These are phyloP conservation scores for Sporothrix inflata DNA, from an alignment of 2,329 filamentous ascomycete genomes.

Conservation along the genomic window DNA sequence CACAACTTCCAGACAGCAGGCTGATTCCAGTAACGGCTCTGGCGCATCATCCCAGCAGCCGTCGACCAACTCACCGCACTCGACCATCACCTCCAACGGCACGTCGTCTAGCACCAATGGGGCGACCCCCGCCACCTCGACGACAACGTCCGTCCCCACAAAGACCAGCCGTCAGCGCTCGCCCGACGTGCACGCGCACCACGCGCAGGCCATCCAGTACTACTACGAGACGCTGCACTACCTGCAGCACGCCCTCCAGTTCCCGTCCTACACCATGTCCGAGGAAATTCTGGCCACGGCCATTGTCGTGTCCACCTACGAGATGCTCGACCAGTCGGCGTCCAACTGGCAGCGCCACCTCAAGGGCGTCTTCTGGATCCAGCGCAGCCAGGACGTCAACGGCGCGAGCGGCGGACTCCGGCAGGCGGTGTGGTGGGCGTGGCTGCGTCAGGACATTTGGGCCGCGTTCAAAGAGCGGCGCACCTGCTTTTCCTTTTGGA, in stretches of 20 bases:
- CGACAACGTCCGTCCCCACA: background rate
- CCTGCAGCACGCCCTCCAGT: constrained; percentile 61
- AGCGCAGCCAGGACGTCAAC: constrained; percentile 63
- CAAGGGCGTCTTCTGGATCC: constrained; percentile 68
- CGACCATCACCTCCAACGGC: background rate
- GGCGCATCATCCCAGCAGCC: background rate
- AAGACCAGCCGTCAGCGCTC: background rate
- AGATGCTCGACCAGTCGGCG: constrained; percentile 59
- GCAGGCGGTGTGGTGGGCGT: background rate
- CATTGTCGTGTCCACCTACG: constrained; percentile 64
- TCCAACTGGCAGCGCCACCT: constrained; percentile 62
- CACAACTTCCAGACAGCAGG: background rate
- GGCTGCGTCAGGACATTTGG: background rate
- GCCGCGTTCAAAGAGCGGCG: background rate
- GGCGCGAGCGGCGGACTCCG: constrained; percentile 49
- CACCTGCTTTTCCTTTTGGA: background rate
- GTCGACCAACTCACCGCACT: background rate
- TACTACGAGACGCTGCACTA: constrained; percentile 67
- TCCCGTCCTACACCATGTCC: constrained; percentile 59
- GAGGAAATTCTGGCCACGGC: constrained; percentile 62
- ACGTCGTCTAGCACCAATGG: background rate
- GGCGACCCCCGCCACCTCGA: background rate
- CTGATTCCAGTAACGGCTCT: background rate
- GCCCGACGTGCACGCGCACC: constrained; percentile 35
- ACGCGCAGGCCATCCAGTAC: constrained; percentile 50